Percentiles rank a stretch among this genome's conserved stretches.
phyloP scores from a whole-genome alignment of 768 basidiomycete genomes.

The Lactifluus volemus region DNA sequence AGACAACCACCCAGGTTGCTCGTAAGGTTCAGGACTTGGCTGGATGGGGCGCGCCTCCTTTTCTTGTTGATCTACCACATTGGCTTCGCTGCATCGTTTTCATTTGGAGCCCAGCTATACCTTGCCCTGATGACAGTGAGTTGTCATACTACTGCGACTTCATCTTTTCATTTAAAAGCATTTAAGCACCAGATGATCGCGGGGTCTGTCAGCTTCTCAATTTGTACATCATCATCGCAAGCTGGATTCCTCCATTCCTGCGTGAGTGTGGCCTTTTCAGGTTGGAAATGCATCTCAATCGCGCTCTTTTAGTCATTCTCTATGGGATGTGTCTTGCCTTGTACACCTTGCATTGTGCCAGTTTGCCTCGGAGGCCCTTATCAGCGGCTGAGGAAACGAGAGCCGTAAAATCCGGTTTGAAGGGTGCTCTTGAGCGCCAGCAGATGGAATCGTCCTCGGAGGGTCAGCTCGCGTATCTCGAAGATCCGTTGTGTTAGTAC shows the following conservation, averaged over 20 bases:
- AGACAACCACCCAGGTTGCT: constrained; percentile 31
- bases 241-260: constrained; percentile 46
- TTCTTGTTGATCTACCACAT: constrained; percentile 39
- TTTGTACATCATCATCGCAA: constrained; percentile 39
- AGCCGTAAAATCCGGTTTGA: background rate
- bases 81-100: constrained; percentile 37
- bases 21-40: constrained; percentile 41
- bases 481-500: background rate
- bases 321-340: constrained; percentile 37
- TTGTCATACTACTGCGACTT: background rate
- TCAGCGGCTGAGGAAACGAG: background rate
- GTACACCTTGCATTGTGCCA: constrained; percentile 29
- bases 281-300: background rate
- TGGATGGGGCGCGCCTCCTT: constrained; percentile 43
- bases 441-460: background rate
- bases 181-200: constrained; percentile 32
- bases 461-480: background rate
- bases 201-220: constrained; percentile 42
- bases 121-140: constrained; percentile 38
- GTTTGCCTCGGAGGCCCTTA: background rate
- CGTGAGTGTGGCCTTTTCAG: constrained; percentile 25
- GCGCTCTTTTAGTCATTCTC: constrained; percentile 29
- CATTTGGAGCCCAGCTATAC: constrained; percentile 34
- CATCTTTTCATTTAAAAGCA: background rate
- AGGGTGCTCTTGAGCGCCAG: background rate